Evolutionary conservation across 2,329 filamentous ascomycete genomes (phyloP), one percentile per base, ranked within the genome.

Genomic region (Penicillium paneum): DNA sequence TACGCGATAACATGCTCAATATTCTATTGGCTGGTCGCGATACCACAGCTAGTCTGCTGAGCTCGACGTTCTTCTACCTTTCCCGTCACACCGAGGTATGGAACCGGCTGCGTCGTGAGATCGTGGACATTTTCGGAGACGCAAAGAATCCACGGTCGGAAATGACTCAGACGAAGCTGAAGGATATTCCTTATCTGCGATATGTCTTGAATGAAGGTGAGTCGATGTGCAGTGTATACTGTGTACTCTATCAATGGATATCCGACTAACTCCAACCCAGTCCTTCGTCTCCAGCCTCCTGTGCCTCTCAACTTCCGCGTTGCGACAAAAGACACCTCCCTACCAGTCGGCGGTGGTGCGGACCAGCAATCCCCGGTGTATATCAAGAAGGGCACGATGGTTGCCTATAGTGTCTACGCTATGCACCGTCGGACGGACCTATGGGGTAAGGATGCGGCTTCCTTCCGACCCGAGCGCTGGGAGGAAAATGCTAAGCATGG

Each of bases 371-470:
- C 80, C 40, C 88, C 88, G 0, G 64, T 93, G 3, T 83, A 84
- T 50, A 74, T 91, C 5, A 79, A 81, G 47, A 88, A 90, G 69
- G 83, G 85, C 62, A 84, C 83, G 0, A 71, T 81, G 8, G 76
- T 93, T 60, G 78, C 74, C 49, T 94, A 91, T 77, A 85, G 80
- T 36, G 80, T 88, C 0, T 81, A 90, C 46, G 74, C 83, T 6
- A 89, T 94, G 88, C 89, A 93, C 68, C 83, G 89, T 4, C 83
- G 87, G 15, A 70, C 66, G 3, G 78, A 80, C 42, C 64, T 75
- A 49, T 80, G 72, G 58, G 78, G 78, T 1, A 42, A 65, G 3
- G 78, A 80, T 42, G 73, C 77, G 2, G 61, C 74, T 2, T 67
- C 67, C 13, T 82, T 78, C 70, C 69, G 70, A 15, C 80, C 80